Evolutionary conservation across 2,329 filamentous ascomycete genomes (phyloP).

Genomic region (Claviceps africana): DNA sequence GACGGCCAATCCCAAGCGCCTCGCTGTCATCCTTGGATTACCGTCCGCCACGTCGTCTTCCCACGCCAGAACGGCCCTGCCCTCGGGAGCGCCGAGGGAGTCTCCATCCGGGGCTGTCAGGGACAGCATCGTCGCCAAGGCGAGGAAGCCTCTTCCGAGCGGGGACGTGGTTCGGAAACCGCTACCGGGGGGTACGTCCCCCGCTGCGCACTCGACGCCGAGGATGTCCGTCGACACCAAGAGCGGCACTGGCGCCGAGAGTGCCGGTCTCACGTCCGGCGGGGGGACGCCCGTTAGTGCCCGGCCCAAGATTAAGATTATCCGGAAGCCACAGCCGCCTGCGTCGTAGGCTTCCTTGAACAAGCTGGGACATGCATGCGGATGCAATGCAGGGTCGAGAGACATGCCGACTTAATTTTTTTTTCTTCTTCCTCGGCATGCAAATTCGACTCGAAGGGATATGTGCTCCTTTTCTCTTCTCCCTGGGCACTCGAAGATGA

Average conservation of each 20-base stretch:
- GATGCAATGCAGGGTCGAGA: no score
- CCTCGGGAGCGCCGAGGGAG: constrained; percentile 17
- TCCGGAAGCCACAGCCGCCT: constrained; percentile 20
- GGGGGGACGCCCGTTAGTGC: constrained; percentile 13
- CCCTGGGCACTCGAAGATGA: no score
- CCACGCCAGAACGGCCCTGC: constrained; percentile 19
- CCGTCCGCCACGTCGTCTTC: constrained; percentile 8
- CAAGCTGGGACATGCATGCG: no score
- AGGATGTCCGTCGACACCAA: constrained; percentile 15
- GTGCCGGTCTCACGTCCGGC: constrained; percentile 5
- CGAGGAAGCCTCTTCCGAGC: constrained; percentile 22
- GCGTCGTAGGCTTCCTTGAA: constrained; percentile 9
- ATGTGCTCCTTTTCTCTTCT: no score
- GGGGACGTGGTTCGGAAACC: constrained; percentile 18
- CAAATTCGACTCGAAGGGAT: no score
- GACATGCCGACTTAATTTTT: no score
- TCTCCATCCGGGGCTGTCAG: constrained; percentile 11
- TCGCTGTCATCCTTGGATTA: constrained; percentile 21
- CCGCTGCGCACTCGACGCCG: constrained; percentile 11
- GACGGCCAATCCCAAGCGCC: constrained; percentile 20
- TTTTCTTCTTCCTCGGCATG: no score
- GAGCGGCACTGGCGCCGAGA: constrained; percentile 11
- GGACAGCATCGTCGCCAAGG: constrained; percentile 20
- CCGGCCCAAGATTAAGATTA: constrained; percentile 24
- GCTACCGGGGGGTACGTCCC: constrained; percentile 17